Evolutionary conservation across 2,329 filamentous ascomycete species (phyloP).

Genomic region (Dryadomyces quercivorus): DNA sequence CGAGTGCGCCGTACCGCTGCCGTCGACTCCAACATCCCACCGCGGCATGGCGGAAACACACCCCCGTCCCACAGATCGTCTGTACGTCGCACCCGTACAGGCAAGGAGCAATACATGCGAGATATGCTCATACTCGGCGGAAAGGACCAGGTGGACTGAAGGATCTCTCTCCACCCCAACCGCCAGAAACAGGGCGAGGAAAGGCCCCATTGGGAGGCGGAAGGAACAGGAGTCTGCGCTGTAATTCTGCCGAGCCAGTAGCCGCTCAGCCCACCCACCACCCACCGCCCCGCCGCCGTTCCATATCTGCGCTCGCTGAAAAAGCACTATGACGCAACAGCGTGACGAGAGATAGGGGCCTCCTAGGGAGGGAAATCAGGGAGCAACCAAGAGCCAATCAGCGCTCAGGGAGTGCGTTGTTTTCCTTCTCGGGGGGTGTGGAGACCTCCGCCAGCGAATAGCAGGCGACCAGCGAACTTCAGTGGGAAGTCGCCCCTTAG

Average conservation of each 20-base stretch:
- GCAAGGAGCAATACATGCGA: background rate
- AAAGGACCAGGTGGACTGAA: background rate
- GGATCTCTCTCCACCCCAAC: no score
- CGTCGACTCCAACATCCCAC: background rate
- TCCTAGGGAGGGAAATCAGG: background rate
- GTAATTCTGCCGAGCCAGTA: background rate
- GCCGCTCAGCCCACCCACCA: background rate
- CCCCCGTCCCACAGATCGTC: background rate
- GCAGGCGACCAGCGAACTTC: background rate
- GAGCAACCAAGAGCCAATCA: background rate
- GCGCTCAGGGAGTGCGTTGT: background rate
- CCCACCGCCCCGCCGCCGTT: background rate
- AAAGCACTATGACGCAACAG: background rate
- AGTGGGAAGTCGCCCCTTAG: background rate
- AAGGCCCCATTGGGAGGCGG: background rate
- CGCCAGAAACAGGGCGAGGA: no score
- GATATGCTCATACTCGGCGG: background rate
- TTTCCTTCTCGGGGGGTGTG: background rate
- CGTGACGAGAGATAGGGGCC: background rate
- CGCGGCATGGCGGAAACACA: background rate
- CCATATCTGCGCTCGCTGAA: background rate
- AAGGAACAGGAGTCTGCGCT: background rate
- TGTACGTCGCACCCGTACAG: background rate
- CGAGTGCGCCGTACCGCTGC: background rate
- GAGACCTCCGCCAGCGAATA: background rate